Conservation (phyloP, 208 protist genomes). For the Trypanosoma melophagium region DNA sequence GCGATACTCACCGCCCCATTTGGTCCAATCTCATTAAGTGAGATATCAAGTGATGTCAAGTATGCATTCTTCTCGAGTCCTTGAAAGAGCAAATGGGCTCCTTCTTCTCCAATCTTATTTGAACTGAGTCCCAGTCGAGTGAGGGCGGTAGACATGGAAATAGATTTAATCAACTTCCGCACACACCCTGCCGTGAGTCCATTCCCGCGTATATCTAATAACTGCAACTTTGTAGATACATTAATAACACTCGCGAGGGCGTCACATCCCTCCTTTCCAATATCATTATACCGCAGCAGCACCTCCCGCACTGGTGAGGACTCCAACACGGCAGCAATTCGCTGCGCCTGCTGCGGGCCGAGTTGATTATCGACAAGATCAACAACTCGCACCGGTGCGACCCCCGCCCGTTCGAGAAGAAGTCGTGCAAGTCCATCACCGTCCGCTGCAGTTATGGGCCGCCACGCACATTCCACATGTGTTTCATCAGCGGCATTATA, state of each 20-base stretch:
- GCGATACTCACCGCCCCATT: conserved; percentile 65
- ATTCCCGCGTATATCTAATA: conserved; percentile 87
- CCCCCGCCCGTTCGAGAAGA: conserved; percentile 42
- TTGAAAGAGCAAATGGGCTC: conserved; percentile 55
- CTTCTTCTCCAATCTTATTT: conserved; percentile 86
- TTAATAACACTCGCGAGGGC: conserved; percentile 77
- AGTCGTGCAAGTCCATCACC: background rate
- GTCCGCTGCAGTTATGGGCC: background rate
- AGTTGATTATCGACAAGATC: conserved; percentile 88
- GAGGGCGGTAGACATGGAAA: conserved; percentile 68
- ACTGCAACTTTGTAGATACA: conserved; percentile 57
- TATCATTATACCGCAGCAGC: conserved; percentile 85
- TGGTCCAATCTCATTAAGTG: conserved; percentile 82
- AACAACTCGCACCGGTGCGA: conserved; percentile 53
- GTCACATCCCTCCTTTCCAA: conserved; percentile 89
- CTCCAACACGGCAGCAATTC: conserved; percentile 66
- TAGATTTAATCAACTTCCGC: conserved; percentile 71
- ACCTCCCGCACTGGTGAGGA: conserved; percentile 66
- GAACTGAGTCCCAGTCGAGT: conserved; percentile 53
- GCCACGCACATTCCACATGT: background rate
- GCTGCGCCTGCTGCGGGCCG: conserved; percentile 48
- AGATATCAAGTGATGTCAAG: conserved; percentile 81
- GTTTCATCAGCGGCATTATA: no score
- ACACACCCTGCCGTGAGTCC: conserved; percentile 51
- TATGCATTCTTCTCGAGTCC: conserved; percentile 84